Evolutionary conservation across 257 asterid genomes (phyloP).

Genomic region (Nemophila menziesii): DNA sequence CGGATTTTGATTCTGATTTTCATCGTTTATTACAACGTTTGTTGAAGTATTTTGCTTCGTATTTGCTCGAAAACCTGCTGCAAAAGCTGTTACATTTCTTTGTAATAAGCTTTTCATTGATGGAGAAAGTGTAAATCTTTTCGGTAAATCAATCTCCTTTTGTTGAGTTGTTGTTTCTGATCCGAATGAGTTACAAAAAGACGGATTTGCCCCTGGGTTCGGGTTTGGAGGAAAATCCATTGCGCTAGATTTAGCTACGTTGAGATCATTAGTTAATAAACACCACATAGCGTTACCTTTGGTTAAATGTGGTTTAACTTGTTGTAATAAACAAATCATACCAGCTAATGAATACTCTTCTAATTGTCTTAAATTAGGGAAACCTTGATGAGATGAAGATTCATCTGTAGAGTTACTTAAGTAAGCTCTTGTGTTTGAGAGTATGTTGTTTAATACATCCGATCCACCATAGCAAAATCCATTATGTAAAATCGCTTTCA

Average conservation of each 20-base stretch:
- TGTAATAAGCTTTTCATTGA: constrained; percentile 74
- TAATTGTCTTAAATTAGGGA: constrained; percentile 63
- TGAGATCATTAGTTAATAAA: constrained; percentile 80
- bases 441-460: constrained; percentile 73
- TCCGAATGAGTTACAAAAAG: constrained; percentile 51
- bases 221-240: constrained; percentile 70
- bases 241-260: constrained; percentile 75
- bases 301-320: constrained; percentile 66
- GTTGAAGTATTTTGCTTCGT: constrained; percentile 45
- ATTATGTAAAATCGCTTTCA: constrained; percentile 60
- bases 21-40: constrained; percentile 18
- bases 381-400: constrained; percentile 35
- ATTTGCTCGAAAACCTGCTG: constrained; percentile 85
- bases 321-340: constrained; percentile 85
- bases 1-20: constrained; percentile 34
- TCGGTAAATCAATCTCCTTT: constrained; percentile 82
- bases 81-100: constrained; percentile 84
- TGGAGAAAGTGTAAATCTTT: constrained; percentile 82
- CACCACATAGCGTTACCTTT: constrained; percentile 96
- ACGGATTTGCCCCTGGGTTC: constrained; percentile 61
- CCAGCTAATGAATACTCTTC: constrained; percentile 74
- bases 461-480: constrained; percentile 80
- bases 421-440: constrained; percentile 68
- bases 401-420: constrained; percentile 26
- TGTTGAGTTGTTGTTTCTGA: constrained; percentile 53